A percentile compares a stretch with the other conserved stretches of the same genome.
phyloP scores from a whole-genome alignment of 208 protist genomes.

The Leishmania aethiopica region DNA sequence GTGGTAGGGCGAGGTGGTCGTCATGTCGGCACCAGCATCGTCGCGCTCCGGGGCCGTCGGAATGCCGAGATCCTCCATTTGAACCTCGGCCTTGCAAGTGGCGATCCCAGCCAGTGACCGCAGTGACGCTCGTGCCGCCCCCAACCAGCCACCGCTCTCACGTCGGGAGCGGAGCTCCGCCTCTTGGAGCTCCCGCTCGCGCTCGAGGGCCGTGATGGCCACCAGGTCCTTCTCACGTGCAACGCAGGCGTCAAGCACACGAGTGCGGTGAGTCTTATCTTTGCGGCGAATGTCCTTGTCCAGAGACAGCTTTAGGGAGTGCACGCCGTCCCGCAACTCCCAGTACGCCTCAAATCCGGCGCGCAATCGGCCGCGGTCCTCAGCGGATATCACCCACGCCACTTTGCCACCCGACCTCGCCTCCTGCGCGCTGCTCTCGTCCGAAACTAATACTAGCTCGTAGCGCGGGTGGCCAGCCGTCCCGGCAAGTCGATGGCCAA shows the following conservation, averaged over 20 bases:
- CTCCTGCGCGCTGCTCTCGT: conserved; percentile 10
- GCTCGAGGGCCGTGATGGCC: conserved; percentile 37
- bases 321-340: conserved; percentile 45
- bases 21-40: conserved; percentile 45
- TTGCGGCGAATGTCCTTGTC: conserved; percentile 68
- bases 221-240: conserved; percentile 29
- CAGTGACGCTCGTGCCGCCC: conserved; percentile 32
- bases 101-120: conserved; percentile 36
- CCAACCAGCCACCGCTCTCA: conserved; percentile 27
- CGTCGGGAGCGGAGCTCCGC: conserved; percentile 16
- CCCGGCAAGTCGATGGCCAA: neutral
- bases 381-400: conserved; percentile 34
- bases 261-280: conserved; percentile 62
- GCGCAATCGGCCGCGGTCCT: conserved; percentile 41
- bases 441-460: conserved; percentile 22
- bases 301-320: conserved; percentile 46
- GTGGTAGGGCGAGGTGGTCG: conserved; percentile 56
- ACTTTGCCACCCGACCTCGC: conserved; percentile 10
- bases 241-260: conserved; percentile 30
- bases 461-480: neutral
- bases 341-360: conserved; percentile 67
- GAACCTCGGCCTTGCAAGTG: conserved; percentile 67
- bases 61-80: conserved; percentile 35
- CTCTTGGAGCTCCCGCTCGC: conserved; percentile 25
- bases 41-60: conserved; percentile 25